phyloP scores from a whole-genome alignment of 371 early-diverging fungal genomes.

The Apophysomyces variabilis region DNA sequence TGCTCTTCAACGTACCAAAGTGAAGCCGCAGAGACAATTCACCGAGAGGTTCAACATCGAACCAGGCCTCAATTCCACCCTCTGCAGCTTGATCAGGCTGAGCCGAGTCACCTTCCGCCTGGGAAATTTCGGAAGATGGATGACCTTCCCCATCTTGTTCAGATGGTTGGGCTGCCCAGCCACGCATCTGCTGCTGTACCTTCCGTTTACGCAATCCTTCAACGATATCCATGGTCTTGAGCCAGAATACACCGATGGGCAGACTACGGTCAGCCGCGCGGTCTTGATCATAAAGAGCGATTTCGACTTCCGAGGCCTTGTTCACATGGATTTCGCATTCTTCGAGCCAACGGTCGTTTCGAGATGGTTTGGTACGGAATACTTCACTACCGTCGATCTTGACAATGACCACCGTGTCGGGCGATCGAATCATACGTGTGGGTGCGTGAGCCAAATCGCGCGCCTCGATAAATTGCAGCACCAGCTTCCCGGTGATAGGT shows the following conservation, averaged over 20 bases:
- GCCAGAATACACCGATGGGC: constrained; percentile 82
- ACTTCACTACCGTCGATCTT: constrained; percentile 86
- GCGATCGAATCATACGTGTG: constrained; percentile 48
- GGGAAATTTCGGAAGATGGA: neutral
- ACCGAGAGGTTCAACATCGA: constrained; percentile 93
- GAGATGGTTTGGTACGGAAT: constrained; percentile 74
- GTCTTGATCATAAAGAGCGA: constrained; percentile 76
- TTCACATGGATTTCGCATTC: constrained; percentile 85
- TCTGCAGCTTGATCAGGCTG: constrained; percentile 28
- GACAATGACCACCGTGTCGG: constrained; percentile 71
- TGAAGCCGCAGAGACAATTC: constrained; percentile 81
- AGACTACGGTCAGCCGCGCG: constrained; percentile 63
- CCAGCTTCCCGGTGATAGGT: constrained; percentile 76
- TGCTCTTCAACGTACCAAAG: constrained; percentile 60
- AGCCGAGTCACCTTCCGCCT: constrained; percentile 2
- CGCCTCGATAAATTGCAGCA: constrained; percentile 70
- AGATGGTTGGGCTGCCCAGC: neutral
- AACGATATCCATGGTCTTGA: constrained; percentile 81
- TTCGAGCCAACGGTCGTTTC: constrained; percentile 81
- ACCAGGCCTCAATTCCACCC: constrained; percentile 81
- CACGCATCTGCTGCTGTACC: constrained; percentile 53
- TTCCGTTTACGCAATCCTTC: constrained; percentile 78
- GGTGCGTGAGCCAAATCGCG: constrained; percentile 74
- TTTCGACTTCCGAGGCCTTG: constrained; percentile 90
- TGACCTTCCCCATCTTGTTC: constrained; percentile 9